Percentiles rank a stretch among this genome's conserved stretches.
Conservation (phyloP, 768 basidiomycete species). For the Naganishia onofrii region DNA sequence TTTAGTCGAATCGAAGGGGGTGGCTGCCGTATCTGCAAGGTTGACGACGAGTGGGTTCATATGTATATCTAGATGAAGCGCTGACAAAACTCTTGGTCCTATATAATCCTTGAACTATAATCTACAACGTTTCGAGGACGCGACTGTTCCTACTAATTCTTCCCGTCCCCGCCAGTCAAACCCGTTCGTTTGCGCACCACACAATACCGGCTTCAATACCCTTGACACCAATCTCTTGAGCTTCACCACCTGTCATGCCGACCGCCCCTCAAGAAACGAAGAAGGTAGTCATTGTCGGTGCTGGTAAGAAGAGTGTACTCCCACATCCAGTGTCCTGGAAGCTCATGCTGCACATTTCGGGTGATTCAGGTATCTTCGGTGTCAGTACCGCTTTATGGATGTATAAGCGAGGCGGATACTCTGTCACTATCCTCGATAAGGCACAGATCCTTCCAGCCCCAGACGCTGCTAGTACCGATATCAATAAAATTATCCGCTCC, state of each 20-base stretch:
- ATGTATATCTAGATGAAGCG: neutral
- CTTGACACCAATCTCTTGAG: neutral
- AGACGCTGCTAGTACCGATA: slow-evolving; percentile 67
- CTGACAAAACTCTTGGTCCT: neutral
- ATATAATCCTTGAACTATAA: too few species aligned
- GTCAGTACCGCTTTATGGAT: slow-evolving; percentile 81
- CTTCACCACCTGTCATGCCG: neutral
- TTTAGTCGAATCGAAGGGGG: neutral
- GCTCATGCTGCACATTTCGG: neutral
- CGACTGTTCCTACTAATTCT: too few species aligned
- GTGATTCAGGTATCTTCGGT: slow-evolving; percentile 63
- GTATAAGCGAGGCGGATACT: slow-evolving; percentile 61
- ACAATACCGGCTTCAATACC: too few species aligned
- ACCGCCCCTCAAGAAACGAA: neutral
- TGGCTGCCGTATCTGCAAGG: neutral
- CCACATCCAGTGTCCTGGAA: neutral
- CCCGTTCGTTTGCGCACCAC: too few species aligned
- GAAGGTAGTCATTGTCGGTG: slow-evolving; percentile 67
- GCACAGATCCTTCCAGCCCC: slow-evolving; percentile 68
- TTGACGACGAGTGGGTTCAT: neutral
- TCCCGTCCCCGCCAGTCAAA: too few species aligned
- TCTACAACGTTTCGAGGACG: too few species aligned
- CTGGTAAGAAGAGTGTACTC: slow-evolving; percentile 55
- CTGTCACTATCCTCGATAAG: slow-evolving; percentile 75
- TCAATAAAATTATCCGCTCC: slow-evolving; percentile 50